Evolutionary conservation across 2,329 filamentous ascomycete genomes (phyloP).

Genomic region (Lizonia empirigonia): DNA sequence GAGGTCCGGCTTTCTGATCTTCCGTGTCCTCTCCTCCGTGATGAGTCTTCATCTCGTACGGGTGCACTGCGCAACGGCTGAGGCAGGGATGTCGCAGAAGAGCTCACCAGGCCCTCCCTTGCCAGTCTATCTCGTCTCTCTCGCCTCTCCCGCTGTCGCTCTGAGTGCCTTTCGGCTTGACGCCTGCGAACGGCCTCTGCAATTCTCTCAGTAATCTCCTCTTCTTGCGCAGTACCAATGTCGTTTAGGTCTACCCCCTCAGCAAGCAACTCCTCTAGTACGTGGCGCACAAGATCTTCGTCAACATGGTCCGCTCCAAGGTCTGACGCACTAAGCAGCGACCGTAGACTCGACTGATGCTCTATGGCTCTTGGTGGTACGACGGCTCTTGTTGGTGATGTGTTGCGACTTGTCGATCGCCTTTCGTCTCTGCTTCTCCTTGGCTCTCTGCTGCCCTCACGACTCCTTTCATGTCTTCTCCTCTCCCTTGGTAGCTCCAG

Average conservation of each 20-base stretch:
- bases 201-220: conserved; percentile 88
- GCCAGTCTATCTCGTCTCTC: conserved; percentile 42
- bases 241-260: conserved; percentile 90
- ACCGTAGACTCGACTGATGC: conserved; percentile 87
- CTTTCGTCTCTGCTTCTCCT: conserved; percentile 33
- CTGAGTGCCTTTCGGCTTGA: conserved; percentile 67
- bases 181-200: conserved; percentile 84
- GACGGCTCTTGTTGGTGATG: conserved; percentile 28
- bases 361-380: conserved; percentile 67
- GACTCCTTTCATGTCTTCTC: conserved; percentile 44
- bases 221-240: conserved; percentile 80
- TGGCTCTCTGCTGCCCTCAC: conserved; percentile 46
- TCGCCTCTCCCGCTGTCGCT: conserved; percentile 56
- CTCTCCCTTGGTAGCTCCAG: conserved; percentile 40
- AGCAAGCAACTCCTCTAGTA: conserved; percentile 82
- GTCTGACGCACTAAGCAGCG: conserved; percentile 79
- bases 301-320: conserved; percentile 79
- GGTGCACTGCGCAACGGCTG: conserved; percentile 36
- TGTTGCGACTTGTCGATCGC: conserved; percentile 35
- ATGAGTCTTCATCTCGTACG: conserved; percentile 37
- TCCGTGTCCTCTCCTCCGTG: conserved; percentile 40
- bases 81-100: conserved; percentile 30
- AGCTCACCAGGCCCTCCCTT: conserved; percentile 47
- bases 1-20: conserved; percentile 45
- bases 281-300: conserved; percentile 86